A percentile compares a stretch with the other conserved stretches of the same genome.
Evolutionary conservation across 306 rosid genomes (phyloP).

Genomic region (Pueraria montana): DNA sequence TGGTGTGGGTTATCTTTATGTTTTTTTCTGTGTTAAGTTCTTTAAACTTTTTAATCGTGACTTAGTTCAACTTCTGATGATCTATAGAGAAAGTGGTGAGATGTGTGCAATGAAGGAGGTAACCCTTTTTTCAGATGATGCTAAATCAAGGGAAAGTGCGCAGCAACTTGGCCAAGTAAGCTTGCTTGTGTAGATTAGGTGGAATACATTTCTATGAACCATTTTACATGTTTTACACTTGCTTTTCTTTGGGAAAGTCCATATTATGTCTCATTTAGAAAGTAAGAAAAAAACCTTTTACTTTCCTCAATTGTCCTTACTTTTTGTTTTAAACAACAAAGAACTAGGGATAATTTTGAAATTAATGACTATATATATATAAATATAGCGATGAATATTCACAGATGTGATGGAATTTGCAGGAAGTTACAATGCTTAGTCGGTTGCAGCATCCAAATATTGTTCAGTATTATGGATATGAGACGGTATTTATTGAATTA

Average conservation of each 20-base stretch:
- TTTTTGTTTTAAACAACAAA: conserved; percentile 19
- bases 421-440: conserved; percentile 91
- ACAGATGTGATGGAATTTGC: conserved; percentile 46
- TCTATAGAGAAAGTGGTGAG: conserved; percentile 88
- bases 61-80: conserved; percentile 46
- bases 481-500: conserved; percentile 59
- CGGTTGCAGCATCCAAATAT: conserved; percentile 89
- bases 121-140: conserved; percentile 83
- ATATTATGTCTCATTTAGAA: conserved; percentile 31
- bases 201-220: neutral
- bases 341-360: neutral
- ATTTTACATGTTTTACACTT: conserved; percentile 18
- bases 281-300: conserved; percentile 10
- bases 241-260: conserved; percentile 37
- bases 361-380: neutral
- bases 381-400: conserved; percentile 25
- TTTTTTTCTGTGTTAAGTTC: conserved; percentile 10
- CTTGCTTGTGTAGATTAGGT: conserved; percentile 38
- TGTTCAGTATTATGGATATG: conserved; percentile 90
- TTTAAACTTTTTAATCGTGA: conserved; percentile 44
- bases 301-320: conserved; percentile 11
- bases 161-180: conserved; percentile 88
- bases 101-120: conserved; percentile 99
- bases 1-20: conserved; percentile 34
- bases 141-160: conserved; percentile 88